Evolutionary conservation across 495 filamentous ascomycete species (phyloP).

Genomic region (Halenospora varia): DNA sequence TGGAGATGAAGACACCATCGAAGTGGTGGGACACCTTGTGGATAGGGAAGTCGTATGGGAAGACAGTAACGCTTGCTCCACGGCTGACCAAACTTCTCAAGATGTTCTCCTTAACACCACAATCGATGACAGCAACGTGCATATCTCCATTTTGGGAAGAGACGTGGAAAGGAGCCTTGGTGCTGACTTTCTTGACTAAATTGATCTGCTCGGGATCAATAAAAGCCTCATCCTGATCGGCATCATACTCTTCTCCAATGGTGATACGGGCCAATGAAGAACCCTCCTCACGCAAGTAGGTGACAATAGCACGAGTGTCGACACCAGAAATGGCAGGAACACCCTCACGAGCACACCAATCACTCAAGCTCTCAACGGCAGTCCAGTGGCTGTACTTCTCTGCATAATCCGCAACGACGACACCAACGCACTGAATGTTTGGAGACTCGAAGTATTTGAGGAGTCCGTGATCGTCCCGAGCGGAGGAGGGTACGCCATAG

Average conservation of each 20-base stretch:
- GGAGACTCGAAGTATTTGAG: slow-evolving; percentile 94
- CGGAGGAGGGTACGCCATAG: slow-evolving; percentile 84
- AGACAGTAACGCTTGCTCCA: slow-evolving; percentile 82
- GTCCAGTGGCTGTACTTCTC: slow-evolving; percentile 97
- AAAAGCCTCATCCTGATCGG: slow-evolving; percentile 95
- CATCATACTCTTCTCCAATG: slow-evolving; percentile 96
- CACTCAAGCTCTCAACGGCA: slow-evolving; percentile 83
- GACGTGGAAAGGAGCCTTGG: slow-evolving; percentile 96
- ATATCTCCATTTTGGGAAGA: slow-evolving; percentile 70
- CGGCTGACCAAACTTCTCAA: slow-evolving; percentile 86
- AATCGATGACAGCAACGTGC: slow-evolving; percentile 94
- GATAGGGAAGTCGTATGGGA: slow-evolving; percentile 95
- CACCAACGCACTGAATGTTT: slow-evolving; percentile 90
- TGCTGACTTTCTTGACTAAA: slow-evolving; percentile 90
- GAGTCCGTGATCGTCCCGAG: slow-evolving; percentile 72
- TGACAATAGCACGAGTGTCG: slow-evolving; percentile 95
- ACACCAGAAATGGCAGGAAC: slow-evolving; percentile 96
- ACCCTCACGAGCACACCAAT: slow-evolving; percentile 95
- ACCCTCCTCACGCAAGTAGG: slow-evolving; percentile 89
- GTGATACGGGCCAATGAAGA: slow-evolving; percentile 93
- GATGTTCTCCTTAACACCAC: slow-evolving; percentile 99
- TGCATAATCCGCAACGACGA: slow-evolving; percentile 94
- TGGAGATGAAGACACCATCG: slow-evolving; percentile 96
- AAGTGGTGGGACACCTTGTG: slow-evolving; percentile 98
- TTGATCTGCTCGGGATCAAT: slow-evolving; percentile 95